Conservation (phyloP, 352 stramenopile genomes). For the Globisporangium spiculum region DNA sequence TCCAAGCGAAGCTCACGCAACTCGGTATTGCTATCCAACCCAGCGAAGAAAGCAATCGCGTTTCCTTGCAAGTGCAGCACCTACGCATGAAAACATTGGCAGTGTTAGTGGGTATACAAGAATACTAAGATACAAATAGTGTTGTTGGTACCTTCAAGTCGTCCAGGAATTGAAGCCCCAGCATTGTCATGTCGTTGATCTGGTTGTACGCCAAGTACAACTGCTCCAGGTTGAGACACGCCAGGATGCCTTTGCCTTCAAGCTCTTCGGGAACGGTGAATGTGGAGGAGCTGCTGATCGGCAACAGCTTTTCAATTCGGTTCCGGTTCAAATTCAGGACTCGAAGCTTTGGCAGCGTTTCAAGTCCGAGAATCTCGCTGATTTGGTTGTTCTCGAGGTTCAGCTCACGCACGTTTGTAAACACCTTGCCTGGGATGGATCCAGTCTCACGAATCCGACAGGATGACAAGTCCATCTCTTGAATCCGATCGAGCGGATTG, state of each 20-base stretch:
- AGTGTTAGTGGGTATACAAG: neutral
- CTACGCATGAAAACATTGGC: constrained; percentile 20
- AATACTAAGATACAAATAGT: neutral
- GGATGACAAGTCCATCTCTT: constrained; percentile 72
- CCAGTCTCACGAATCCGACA: constrained; percentile 73
- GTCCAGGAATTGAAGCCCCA: constrained; percentile 69
- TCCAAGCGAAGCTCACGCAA: constrained; percentile 71
- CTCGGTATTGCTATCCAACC: constrained; percentile 55
- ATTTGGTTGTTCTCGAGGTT: constrained; percentile 89
- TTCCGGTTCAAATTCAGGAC: constrained; percentile 78
- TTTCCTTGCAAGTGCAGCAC: constrained; percentile 80
- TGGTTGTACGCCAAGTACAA: constrained; percentile 77
- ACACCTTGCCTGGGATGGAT: constrained; percentile 51
- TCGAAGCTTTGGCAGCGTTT: constrained; percentile 54
- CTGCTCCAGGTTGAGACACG: constrained; percentile 62
- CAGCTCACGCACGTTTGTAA: constrained; percentile 62
- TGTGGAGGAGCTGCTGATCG: constrained; percentile 18
- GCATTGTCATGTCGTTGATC: constrained; percentile 66
- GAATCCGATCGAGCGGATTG: constrained; percentile 51
- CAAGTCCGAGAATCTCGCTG: constrained; percentile 63
- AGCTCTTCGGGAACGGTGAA: constrained; percentile 29
- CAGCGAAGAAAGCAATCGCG: constrained; percentile 63
- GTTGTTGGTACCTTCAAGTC: constrained; percentile 48
- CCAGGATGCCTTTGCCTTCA: constrained; percentile 54
- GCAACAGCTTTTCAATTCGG: constrained; percentile 56